Percentiles rank a stretch among this genome's conserved stretches.
phyloP scores from a whole-genome alignment of 495 filamentous ascomycete genomes.

The Penicillium crystallinum region DNA sequence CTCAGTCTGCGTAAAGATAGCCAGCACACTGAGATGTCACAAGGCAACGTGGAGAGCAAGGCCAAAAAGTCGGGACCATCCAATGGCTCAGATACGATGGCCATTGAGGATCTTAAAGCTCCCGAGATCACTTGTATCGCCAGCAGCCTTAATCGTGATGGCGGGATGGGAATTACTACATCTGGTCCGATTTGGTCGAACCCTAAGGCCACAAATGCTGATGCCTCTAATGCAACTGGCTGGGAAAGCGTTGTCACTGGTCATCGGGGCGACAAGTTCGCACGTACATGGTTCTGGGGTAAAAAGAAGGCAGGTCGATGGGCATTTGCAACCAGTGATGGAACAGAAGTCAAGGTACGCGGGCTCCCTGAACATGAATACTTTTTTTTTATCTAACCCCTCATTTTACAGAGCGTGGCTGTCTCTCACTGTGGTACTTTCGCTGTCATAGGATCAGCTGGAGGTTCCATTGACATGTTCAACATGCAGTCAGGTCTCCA shows the following conservation, averaged over 20 bases:
- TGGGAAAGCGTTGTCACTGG: slow-evolving; percentile 97
- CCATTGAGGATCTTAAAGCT: slow-evolving; percentile 74
- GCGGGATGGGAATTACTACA: slow-evolving; percentile 74
- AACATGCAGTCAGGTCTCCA: slow-evolving; percentile 91
- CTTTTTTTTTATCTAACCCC: slow-evolving; percentile 6
- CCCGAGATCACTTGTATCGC: slow-evolving; percentile 86
- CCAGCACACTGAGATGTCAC: slow-evolving; percentile 88
- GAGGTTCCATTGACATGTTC: slow-evolving; percentile 83
- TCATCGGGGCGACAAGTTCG: slow-evolving; percentile 79
- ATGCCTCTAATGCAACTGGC: slow-evolving; percentile 67
- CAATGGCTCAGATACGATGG: slow-evolving; percentile 27
- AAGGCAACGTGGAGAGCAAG: slow-evolving; percentile 76
- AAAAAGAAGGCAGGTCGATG: slow-evolving; percentile 87
- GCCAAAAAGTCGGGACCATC: slow-evolving; percentile 76
- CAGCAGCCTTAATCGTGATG: slow-evolving; percentile 85
- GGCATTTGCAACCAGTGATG: slow-evolving; percentile 84
- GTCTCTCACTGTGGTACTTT: slow-evolving; percentile 92
- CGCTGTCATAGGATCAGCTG: slow-evolving; percentile 79
- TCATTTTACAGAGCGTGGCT: slow-evolving; percentile 57
- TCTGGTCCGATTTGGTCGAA: slow-evolving; percentile 76
- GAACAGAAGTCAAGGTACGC: slow-evolving; percentile 63
- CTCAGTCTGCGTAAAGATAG: slow-evolving; percentile 93
- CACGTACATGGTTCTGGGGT: slow-evolving; percentile 97
- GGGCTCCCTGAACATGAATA: not conserved
- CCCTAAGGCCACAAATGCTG: slow-evolving; percentile 49